Evolutionary conservation across 495 filamentous ascomycete genomes (phyloP).

Genomic region (Xylaria bambusicola): DNA sequence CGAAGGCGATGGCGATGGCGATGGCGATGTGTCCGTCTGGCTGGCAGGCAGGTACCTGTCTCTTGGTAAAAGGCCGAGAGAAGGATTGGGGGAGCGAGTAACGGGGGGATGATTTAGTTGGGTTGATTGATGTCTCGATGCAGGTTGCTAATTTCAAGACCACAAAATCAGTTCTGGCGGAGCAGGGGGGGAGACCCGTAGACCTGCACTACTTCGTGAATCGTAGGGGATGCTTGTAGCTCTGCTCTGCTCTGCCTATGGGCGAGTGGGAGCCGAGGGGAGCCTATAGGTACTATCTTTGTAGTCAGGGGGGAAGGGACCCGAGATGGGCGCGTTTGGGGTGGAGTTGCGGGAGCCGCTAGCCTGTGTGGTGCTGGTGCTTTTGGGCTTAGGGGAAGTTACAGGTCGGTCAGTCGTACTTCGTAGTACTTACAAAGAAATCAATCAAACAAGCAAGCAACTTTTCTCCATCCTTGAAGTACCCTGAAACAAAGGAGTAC

Average conservation of each 20-base stretch:
- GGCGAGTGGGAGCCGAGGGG: not conserved
- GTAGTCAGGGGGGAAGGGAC: not conserved
- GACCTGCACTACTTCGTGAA: no score
- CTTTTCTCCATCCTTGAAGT: no score
- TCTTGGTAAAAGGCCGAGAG: slow-evolving; percentile 14
- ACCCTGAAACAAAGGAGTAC: no score
- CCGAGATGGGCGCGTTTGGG: not conserved
- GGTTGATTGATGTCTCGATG: slow-evolving; percentile 17
- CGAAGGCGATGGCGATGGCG: slow-evolving; percentile 13
- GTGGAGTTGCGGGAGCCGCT: not conserved
- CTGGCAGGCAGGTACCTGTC: not conserved
- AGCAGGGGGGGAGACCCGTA: slow-evolving; percentile 12
- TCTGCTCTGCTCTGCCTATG: no score
- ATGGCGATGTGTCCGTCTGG: slow-evolving; percentile 12
- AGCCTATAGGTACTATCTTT: not conserved
- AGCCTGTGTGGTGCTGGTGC: not conserved
- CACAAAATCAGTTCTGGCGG: slow-evolving; percentile 14
- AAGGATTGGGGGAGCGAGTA: slow-evolving; percentile 13
- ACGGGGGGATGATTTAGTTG: slow-evolving; percentile 15
- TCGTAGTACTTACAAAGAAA: no score
- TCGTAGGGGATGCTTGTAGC: no score
- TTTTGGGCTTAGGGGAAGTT: no score
- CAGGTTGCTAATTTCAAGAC: slow-evolving; percentile 18
- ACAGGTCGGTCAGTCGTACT: no score
- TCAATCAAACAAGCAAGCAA: no score